phyloP scores from a whole-genome alignment of 768 basidiomycete species.

The Mycena filopes region DNA sequence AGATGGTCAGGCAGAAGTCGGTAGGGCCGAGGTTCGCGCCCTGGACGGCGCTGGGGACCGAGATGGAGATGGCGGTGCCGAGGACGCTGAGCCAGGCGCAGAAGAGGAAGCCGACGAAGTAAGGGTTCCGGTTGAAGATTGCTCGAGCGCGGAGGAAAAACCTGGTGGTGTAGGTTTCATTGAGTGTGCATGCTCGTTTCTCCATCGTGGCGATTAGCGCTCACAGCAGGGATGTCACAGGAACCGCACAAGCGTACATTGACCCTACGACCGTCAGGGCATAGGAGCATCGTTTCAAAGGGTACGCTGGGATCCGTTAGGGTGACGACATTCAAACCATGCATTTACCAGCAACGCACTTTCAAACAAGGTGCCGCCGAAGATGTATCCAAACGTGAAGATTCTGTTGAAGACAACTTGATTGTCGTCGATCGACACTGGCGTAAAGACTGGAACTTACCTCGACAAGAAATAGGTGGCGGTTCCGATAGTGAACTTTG shows the following conservation, averaged over 20 bases:
- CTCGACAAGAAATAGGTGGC: slow-evolving; percentile 36
- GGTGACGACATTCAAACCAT: too few species aligned
- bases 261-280: background rate
- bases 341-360: background rate
- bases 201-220: too few species aligned
- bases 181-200: too few species aligned
- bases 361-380: background rate
- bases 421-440: background rate
- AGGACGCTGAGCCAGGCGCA: background rate
- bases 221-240: background rate
- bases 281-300: background rate
- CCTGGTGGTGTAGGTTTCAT: too few species aligned
- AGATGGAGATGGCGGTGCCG: background rate
- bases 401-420: slow-evolving; percentile 20
- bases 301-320: background rate
- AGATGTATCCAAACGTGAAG: background rate
- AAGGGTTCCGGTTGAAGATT: background rate
- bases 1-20: slow-evolving; percentile 41
- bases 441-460: background rate
- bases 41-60: slow-evolving; percentile 15
- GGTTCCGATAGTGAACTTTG: slow-evolving; percentile 26
- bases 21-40: slow-evolving; percentile 45
- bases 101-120: background rate
- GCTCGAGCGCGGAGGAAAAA: slow-evolving; percentile 8
- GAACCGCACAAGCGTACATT: background rate